Evolutionary conservation across 2,329 filamentous ascomycete species (phyloP).

Genomic region (Microascus cirrosus): DNA sequence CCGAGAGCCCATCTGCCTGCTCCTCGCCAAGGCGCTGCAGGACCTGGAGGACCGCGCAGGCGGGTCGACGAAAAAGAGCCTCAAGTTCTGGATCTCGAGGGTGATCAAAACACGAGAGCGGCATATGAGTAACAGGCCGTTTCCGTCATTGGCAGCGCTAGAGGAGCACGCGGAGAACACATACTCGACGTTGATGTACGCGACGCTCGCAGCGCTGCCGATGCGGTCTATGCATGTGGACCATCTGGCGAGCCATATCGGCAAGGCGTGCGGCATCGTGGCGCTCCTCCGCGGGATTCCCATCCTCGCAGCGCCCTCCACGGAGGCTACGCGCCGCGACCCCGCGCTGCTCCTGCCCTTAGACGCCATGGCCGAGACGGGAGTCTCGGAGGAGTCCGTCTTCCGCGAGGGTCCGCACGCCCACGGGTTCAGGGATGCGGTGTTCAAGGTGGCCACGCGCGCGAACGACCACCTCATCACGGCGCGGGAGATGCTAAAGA

Average conservation of each 20-base stretch:
- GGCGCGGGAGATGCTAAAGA: constrained; percentile 80
- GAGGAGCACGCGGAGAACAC: constrained; percentile 92
- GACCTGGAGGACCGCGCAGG: constrained; percentile 38
- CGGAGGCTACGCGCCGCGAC: constrained; percentile 19
- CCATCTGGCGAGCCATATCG: constrained; percentile 88
- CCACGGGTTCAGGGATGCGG: constrained; percentile 71
- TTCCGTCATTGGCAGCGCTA: constrained; percentile 57
- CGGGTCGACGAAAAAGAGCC: constrained; percentile 31
- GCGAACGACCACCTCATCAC: constrained; percentile 96
- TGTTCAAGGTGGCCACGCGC: constrained; percentile 85
- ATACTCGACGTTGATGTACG: constrained; percentile 85
- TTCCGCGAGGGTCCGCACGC: constrained; percentile 72
- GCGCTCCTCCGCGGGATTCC: constrained; percentile 82
- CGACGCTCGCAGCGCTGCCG: constrained; percentile 69
- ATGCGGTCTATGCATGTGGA: constrained; percentile 77
- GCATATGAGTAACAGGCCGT: constrained; percentile 75
- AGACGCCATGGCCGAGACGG: constrained; percentile 76
- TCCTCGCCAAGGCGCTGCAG: constrained; percentile 63
- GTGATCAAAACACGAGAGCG: constrained; percentile 74
- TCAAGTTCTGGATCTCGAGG: constrained; percentile 65
- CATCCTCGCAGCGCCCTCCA: constrained; percentile 66
- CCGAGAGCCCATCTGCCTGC: constrained; percentile 80
- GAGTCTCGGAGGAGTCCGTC: constrained; percentile 80
- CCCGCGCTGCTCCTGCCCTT: constrained; percentile 66
- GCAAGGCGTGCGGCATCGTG: constrained; percentile 83